Conservation (phyloP, 2,329 filamentous ascomycete species). For the Xylaria sp. region DNA sequence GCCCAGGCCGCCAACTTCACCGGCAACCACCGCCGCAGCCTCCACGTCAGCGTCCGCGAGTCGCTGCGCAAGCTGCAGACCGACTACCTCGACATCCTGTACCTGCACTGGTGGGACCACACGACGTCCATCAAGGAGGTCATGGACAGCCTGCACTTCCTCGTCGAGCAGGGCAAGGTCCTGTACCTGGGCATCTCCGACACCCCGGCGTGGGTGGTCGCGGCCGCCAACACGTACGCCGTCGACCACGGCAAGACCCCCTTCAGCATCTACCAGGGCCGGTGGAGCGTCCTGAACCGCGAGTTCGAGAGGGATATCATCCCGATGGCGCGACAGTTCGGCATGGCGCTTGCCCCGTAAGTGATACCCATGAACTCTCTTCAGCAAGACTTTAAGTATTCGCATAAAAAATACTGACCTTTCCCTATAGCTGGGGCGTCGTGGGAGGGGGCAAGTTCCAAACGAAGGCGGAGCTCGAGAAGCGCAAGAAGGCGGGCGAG, state of each 20-base stretch:
- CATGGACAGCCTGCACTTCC: constrained; percentile 45
- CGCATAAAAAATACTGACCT: not conserved
- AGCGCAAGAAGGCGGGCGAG: constrained; percentile 41
- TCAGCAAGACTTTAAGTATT: not conserved
- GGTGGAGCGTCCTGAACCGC: constrained; percentile 40
- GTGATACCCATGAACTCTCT: not conserved
- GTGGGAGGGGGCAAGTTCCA: constrained; percentile 54
- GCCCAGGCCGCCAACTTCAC: constrained; percentile 47
- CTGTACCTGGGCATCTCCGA: constrained; percentile 47
- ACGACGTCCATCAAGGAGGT: constrained; percentile 46
- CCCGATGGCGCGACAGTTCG: constrained; percentile 45
- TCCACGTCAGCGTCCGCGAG: constrained; percentile 55
- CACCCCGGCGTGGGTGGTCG: constrained; percentile 45
- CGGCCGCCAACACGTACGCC: constrained; percentile 44
- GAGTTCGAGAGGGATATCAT: constrained; percentile 47
- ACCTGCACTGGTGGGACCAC: constrained; percentile 50
- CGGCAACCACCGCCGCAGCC: constrained; percentile 62
- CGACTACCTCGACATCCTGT: constrained; percentile 54
- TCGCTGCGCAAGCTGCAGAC: constrained; percentile 63
- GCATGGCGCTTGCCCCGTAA: constrained; percentile 55
- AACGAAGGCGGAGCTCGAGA: constrained; percentile 39
- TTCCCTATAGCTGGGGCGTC: constrained; percentile 50
- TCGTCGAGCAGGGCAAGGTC: constrained; percentile 46
- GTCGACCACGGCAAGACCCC: constrained; percentile 39
- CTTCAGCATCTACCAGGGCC: constrained; percentile 45